Conservation (phyloP, 2,329 filamentous ascomycete species). For the Verticillium tricorpus region DNA sequence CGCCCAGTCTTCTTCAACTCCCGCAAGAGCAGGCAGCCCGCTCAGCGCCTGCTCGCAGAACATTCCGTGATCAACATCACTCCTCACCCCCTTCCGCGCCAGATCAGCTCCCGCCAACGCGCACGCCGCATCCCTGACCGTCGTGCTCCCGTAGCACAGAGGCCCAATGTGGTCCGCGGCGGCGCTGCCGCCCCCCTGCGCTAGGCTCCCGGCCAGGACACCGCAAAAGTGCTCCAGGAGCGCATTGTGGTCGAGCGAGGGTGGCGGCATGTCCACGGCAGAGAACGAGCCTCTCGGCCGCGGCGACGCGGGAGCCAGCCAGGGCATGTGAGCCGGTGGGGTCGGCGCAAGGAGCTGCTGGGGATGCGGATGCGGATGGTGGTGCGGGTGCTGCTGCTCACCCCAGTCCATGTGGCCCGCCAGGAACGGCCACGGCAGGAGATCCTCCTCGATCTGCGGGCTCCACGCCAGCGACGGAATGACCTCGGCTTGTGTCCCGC, state of each 20-base stretch:
- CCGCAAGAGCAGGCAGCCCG: conserved; percentile 3
- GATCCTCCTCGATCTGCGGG: background rate
- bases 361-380: no score
- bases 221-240: conserved; percentile 10
- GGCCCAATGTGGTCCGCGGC: conserved; percentile 7
- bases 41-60: conserved; percentile 9
- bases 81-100: conserved; percentile 5
- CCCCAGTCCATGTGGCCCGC: background rate
- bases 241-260: conserved; percentile 5
- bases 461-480: conserved; percentile 3
- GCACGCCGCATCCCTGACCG: conserved; percentile 10
- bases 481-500: conserved; percentile 1
- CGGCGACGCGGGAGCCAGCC: background rate
- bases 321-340: background rate
- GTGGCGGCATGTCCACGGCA: background rate
- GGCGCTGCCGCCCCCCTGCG: conserved; percentile 2
- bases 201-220: conserved; percentile 1
- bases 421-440: conserved; percentile 3
- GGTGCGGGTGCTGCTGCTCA: background rate
- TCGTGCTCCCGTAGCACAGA: conserved; percentile 7
- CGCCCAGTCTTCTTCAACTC: conserved; percentile 8
- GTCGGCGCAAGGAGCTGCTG: background rate
- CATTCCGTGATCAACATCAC: conserved; percentile 6
- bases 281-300: background rate
- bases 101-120: conserved; percentile 11